These are phyloP conservation scores for Auricularia auricula-judae DNA, from an alignment of 768 basidiomycete genomes.

Conservation along the genomic window DNA sequence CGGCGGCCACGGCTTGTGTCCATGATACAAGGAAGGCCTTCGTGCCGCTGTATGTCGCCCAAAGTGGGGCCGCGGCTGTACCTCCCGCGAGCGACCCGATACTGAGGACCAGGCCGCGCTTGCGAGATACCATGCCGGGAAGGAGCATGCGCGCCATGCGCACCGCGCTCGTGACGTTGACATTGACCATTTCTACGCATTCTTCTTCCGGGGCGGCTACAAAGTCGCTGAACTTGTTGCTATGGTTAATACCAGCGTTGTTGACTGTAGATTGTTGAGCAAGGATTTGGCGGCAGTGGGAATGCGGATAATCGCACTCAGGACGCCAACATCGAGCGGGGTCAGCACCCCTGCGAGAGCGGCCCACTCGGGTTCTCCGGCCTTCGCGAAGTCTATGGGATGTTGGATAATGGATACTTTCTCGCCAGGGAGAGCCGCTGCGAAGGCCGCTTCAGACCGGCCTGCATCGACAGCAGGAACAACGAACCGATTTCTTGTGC, in stretches of 20 bases:
- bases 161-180: constrained; percentile 77
- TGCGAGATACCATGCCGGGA: constrained; percentile 71
- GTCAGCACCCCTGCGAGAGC: constrained; percentile 35
- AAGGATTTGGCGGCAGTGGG: neutral
- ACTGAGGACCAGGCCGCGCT: constrained; percentile 79
- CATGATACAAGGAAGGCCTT: constrained; percentile 87
- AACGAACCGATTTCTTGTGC: constrained; percentile 48
- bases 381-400: constrained; percentile 63
- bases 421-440: neutral
- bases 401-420: neutral
- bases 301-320: constrained; percentile 35
- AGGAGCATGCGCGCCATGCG: constrained; percentile 70
- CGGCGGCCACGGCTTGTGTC: constrained; percentile 74
- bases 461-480: neutral
- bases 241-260: constrained; percentile 87
- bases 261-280: constrained; percentile 50
- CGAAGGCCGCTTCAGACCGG: neutral
- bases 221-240: constrained; percentile 55
- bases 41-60: constrained; percentile 85
- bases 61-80: constrained; percentile 77
- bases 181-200: constrained; percentile 50
- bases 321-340: constrained; percentile 60
- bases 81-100: constrained; percentile 82
- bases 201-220: constrained; percentile 65
- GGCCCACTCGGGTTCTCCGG: constrained; percentile 38